Conservation (phyloP, 345 rosid species). For the Durio zibethinus region DNA sequence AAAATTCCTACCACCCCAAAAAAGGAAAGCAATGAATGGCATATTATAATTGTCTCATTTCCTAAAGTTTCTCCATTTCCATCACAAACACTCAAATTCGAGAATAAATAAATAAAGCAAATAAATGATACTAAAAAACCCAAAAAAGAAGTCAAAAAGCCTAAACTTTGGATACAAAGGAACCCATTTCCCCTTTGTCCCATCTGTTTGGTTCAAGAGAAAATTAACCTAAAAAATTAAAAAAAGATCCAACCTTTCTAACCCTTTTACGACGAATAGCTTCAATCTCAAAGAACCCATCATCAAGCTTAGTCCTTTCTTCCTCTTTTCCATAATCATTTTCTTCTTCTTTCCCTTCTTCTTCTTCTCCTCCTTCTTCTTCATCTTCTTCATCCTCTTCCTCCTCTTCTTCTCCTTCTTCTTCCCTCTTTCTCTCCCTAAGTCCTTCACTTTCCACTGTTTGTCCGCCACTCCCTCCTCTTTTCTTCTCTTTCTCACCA, state of each 20-base stretch:
- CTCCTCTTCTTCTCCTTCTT: conserved; percentile 9
- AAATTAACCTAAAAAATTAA: neutral
- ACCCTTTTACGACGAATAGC: conserved; percentile 88
- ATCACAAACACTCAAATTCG: neutral
- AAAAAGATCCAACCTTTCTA: conserved; percentile 57
- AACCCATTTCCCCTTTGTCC: neutral
- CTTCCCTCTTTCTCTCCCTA: neutral
- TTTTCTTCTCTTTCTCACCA: conserved; percentile 5
- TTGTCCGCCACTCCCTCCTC: neutral
- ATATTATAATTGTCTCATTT: neutral
- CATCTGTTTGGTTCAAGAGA: neutral
- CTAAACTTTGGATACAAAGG: neutral
- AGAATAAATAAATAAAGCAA: neutral
- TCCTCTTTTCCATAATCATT: conserved; percentile 34
- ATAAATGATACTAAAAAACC: neutral
- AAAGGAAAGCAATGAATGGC: neutral
- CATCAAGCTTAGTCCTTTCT: conserved; percentile 79
- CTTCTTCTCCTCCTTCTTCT: conserved; percentile 37
- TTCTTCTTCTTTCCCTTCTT: conserved; percentile 30
- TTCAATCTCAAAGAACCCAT: conserved; percentile 93
- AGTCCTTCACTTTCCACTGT: neutral
- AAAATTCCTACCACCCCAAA: neutral
- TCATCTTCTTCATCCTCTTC: conserved; percentile 26
- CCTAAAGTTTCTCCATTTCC: neutral
- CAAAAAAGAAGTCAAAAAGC: neutral